phyloP scores from a whole-genome alignment of 2,329 filamentous ascomycete species.

The Blastomyces gilchristii region DNA sequence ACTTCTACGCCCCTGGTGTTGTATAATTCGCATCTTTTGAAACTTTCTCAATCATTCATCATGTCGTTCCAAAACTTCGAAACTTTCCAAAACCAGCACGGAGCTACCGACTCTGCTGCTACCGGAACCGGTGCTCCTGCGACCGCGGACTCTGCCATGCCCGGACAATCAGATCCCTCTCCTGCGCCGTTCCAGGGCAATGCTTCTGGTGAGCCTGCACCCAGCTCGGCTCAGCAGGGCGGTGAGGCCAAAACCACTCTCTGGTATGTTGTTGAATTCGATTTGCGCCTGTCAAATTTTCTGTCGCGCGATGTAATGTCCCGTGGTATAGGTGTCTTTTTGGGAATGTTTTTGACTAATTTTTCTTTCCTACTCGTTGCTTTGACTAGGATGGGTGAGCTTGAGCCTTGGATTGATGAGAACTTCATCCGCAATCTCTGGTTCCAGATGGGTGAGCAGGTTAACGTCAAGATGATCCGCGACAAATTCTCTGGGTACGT shows the following conservation, averaged over 20 bases:
- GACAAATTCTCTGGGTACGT: slow-evolving; percentile 95
- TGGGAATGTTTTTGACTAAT: slow-evolving; percentile 5
- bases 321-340: background rate
- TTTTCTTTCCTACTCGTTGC: background rate
- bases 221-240: slow-evolving; percentile 40
- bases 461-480: slow-evolving; percentile 99
- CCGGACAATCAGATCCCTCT: slow-evolving; percentile 47
- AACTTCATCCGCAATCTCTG: slow-evolving; percentile 95
- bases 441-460: slow-evolving; percentile 83
- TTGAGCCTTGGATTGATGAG: slow-evolving; percentile 98
- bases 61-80: slow-evolving; percentile 62
- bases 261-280: slow-evolving; percentile 33
- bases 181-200: slow-evolving; percentile 42
- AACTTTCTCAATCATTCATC: slow-evolving; percentile 23
- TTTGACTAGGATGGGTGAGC: slow-evolving; percentile 87
- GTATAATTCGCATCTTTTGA: slow-evolving; percentile 10
- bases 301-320: background rate
- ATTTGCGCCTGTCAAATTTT: background rate
- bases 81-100: slow-evolving; percentile 51
- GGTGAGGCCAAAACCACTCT: slow-evolving; percentile 48
- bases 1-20: slow-evolving; percentile 1
- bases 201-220: slow-evolving; percentile 33
- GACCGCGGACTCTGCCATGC: slow-evolving; percentile 45
- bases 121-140: slow-evolving; percentile 38
- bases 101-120: slow-evolving; percentile 44